These are phyloP conservation scores for Apophysomyces ossiformis DNA, from an alignment of 371 early-diverging fungal genomes.

Conservation along the genomic window DNA sequence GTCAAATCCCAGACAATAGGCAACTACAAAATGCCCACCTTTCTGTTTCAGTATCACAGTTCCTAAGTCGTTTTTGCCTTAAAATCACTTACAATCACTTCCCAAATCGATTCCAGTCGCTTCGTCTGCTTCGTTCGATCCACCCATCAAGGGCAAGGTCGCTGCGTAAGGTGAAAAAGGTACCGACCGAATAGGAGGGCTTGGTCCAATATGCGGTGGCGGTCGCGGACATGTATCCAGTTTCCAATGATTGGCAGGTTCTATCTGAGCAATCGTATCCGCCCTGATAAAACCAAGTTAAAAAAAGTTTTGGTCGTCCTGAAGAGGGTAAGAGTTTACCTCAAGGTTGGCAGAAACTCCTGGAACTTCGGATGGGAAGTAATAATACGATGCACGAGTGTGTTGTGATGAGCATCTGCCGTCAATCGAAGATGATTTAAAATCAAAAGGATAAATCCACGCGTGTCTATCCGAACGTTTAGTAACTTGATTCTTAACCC, in stretches of 20 bases:
- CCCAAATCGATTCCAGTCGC: constrained; percentile 41
- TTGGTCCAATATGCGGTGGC: constrained; percentile 51
- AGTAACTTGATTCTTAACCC: neutral
- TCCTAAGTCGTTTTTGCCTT: neutral
- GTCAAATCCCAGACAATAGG: constrained; percentile 51
- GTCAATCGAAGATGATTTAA: constrained; percentile 45
- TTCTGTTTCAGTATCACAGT: neutral
- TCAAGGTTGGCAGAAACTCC: constrained; percentile 39
- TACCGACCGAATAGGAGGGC: constrained; percentile 42
- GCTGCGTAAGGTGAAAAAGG: constrained; percentile 43
- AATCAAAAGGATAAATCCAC: constrained; percentile 44
- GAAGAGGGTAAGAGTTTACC: constrained; percentile 15
- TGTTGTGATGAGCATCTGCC: constrained; percentile 34
- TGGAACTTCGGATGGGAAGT: constrained; percentile 29
- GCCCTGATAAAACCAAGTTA: constrained; percentile 14
- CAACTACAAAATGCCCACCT: constrained; percentile 23
- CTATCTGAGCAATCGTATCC: constrained; percentile 42
- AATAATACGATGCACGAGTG: constrained; percentile 29
- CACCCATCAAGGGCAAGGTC: constrained; percentile 40
- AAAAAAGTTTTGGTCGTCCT: no score
- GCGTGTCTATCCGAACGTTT: constrained; percentile 21
- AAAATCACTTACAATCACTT: constrained; percentile 38
- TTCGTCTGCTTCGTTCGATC: constrained; percentile 24
- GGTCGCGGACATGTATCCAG: constrained; percentile 47
- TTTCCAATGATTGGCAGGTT: constrained; percentile 40